Evolutionary conservation across 257 asterid genomes (phyloP), one percentile per base, ranked within the genome.

Genomic region (Solanum commersonii): DNA sequence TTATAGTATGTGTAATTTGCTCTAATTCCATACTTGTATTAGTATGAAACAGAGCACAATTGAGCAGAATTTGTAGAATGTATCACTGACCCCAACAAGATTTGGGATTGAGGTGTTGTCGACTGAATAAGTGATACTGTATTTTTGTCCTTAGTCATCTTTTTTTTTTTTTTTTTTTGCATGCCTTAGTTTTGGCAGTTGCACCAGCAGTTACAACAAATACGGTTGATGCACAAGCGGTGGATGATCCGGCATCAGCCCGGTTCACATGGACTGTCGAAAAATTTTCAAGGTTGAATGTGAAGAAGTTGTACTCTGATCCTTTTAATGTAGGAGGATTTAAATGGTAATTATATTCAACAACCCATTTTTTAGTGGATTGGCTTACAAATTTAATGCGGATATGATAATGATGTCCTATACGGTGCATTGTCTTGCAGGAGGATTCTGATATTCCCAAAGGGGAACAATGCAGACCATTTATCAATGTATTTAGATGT

Each of bases 401-500:
- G 31, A 27, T 49, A 65, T 81, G 77, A 27, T 8, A 15, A 14
- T 87, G 77, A 59, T 52, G 76, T 65, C 29, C 56, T 68, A 86
- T 23, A 74, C 27, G 23, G 44, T 14, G 78, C 60, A 31, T 89
- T 89, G 86, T 86, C 89, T 90, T 88, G 59, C 93, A 95, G 98
- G 98, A 92, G 98, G 85, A 94, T 95, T 85, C 96, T 95, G 88
- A 94, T 93, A 74, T 95, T 95, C 88, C 98, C 98, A 20, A 96
- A 94, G 87, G 98, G 98, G 79, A 96, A 96, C 91, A 95, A 96
- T 85, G 97, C 93, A 65, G 98, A 96, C 70, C 93, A 93, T 89
- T 90, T 96, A 89, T 96, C 98, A 1, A 92, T 94, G 98, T 96
- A 96, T 89, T 88, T 96, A 86, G 98, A 96, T 89, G 97, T 96